A percentile compares a stretch with the other conserved stretches of the same genome.
These are phyloP conservation scores for Lasiodiplodia gonubiensis DNA, from an alignment of 2,329 filamentous ascomycete genomes.

Conservation along the genomic window DNA sequence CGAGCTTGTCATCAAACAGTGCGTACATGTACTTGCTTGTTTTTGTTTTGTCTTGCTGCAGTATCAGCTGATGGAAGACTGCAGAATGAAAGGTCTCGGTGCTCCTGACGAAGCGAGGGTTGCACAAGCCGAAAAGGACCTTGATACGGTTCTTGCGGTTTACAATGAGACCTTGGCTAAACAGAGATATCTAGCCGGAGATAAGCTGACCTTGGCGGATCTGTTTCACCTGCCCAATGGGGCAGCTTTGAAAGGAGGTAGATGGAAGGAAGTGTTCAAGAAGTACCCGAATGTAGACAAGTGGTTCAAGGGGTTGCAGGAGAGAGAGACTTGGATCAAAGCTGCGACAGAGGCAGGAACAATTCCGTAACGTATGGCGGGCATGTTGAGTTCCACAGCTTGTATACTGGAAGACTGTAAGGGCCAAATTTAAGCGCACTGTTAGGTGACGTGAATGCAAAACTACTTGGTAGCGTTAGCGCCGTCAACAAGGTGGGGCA, in stretches of 20 bases:
- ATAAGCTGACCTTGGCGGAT: neutral
- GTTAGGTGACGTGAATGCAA: too few relatives aligned
- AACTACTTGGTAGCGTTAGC: too few relatives aligned
- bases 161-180: neutral
- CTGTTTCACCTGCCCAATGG: neutral
- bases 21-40: neutral
- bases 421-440: too few relatives aligned
- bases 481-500: too few relatives aligned
- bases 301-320: neutral
- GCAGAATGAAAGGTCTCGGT: neutral
- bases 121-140: neutral
- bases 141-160: neutral
- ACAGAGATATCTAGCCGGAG: neutral
- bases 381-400: too few relatives aligned
- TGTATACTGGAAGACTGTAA: too few relatives aligned
- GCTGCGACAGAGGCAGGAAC: neutral
- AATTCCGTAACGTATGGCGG: neutral
- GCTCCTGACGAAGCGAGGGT: neutral
- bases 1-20: neutral
- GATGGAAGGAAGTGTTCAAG: neutral
- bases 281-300: neutral
- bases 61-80: too few relatives aligned
- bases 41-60: too few relatives aligned
- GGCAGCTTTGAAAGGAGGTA: neutral
- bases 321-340: neutral